Percentiles rank a stretch among this genome's conserved stretches.
Conservation (phyloP, 1,284 basidiomycete genomes). For the Leccinum fuscescens region DNA sequence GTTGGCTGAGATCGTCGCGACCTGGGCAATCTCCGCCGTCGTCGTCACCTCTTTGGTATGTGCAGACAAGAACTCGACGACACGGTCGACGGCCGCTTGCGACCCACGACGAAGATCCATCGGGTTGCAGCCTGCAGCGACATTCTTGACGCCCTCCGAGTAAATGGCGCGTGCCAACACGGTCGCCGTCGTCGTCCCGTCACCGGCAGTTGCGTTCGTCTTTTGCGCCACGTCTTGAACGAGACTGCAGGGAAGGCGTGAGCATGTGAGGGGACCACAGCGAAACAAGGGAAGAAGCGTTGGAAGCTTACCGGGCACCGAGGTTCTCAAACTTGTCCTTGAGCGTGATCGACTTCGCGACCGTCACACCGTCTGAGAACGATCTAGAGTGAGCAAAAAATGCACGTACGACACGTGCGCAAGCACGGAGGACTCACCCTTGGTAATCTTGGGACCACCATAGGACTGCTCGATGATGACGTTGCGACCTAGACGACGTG, state of each 20-base stretch:
- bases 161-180: slow-evolving; percentile 97
- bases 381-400: background rate
- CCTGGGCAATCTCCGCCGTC: slow-evolving; percentile 95
- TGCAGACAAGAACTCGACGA: slow-evolving; percentile 87
- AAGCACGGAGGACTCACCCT: slow-evolving; percentile 51
- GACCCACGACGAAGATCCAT: slow-evolving; percentile 98
- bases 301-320: slow-evolving; percentile 78
- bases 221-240: slow-evolving; percentile 95
- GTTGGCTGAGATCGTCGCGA: slow-evolving; percentile 98
- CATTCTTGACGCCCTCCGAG: slow-evolving; percentile 98
- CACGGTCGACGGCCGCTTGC: slow-evolving; percentile 94
- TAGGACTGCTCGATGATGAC: slow-evolving; percentile 99
- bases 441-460: slow-evolving; percentile 97
- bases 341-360: slow-evolving; percentile 91
- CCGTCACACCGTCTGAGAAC: slow-evolving; percentile 88
- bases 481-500: slow-evolving; percentile 71
- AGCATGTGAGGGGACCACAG: background rate
- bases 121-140: slow-evolving; percentile 98
- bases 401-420: background rate
- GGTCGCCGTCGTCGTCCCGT: slow-evolving; percentile 97
- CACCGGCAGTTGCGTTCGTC: slow-evolving; percentile 97
- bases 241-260: slow-evolving; percentile 49
- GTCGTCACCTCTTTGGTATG: slow-evolving; percentile 96
- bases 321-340: slow-evolving; percentile 99
- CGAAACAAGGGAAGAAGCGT: background rate